Evolutionary conservation across 1,139 yeast genomes (phyloP).

Genomic region (Saccharomyces hybrid): DNA sequence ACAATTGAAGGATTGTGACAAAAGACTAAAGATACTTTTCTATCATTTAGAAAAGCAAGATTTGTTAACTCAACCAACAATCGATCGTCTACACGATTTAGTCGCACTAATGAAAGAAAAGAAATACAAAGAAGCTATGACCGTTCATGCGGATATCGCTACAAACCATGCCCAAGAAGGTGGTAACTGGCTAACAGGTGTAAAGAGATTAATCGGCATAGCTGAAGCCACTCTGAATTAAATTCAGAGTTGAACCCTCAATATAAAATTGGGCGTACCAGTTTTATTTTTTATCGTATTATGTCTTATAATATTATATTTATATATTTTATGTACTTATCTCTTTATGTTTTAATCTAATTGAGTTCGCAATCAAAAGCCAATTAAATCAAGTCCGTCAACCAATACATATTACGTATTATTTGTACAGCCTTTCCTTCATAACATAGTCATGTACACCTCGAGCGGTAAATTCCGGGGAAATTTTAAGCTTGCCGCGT

Average conservation of each 20-base stretch:
- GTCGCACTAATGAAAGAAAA: slow-evolving; percentile 43
- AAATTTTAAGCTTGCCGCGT: background rate
- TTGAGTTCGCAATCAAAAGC: background rate
- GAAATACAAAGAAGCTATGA: slow-evolving; percentile 55
- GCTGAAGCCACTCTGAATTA: slow-evolving; percentile 33
- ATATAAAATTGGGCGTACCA: background rate
- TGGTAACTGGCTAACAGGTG: slow-evolving; percentile 91
- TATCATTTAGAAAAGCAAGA: slow-evolving; percentile 76
- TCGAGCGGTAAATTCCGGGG: background rate
- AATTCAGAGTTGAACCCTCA: background rate
- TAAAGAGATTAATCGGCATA: slow-evolving; percentile 80
- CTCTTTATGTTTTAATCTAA: background rate
- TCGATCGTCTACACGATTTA: slow-evolving; percentile 46
- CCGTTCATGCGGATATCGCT: slow-evolving; percentile 51
- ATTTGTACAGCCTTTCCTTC: background rate
- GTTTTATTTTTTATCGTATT: background rate
- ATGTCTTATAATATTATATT: background rate
- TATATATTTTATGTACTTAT: background rate
- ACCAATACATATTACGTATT: background rate
- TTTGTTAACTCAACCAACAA: slow-evolving; percentile 49
- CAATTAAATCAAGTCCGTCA: background rate
- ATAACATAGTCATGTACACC: background rate
- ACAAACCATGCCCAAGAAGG: slow-evolving; percentile 64
- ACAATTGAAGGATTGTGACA: slow-evolving; percentile 75
- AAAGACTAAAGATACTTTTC: slow-evolving; percentile 67